A percentile compares a stretch with the other conserved stretches of the same genome.
Evolutionary conservation across 2,329 filamentous ascomycete species (phyloP).

Genomic region (Dactylellina haptotyla): DNA sequence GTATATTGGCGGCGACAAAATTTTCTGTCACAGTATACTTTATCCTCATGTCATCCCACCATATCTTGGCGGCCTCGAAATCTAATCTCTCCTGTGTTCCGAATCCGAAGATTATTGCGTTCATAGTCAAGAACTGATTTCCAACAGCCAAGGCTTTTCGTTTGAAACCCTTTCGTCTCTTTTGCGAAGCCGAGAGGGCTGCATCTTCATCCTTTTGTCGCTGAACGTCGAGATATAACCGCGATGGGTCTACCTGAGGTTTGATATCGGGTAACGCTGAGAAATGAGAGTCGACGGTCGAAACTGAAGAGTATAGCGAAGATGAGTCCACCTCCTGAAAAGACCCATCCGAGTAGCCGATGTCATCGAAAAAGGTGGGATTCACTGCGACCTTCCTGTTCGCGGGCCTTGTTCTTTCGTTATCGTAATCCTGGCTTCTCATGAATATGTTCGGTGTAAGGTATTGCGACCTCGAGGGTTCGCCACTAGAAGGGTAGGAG

Average conservation of each 20-base stretch:
- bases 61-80: constrained; percentile 48
- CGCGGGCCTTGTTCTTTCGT: constrained; percentile 11
- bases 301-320: constrained; percentile 37
- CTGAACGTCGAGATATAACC: constrained; percentile 45
- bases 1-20: constrained; percentile 47
- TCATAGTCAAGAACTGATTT: constrained; percentile 50
- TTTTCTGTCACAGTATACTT: constrained; percentile 50
- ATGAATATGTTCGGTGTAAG: constrained; percentile 27
- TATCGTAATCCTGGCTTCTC: constrained; percentile 7
- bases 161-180: constrained; percentile 30
- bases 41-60: constrained; percentile 52
- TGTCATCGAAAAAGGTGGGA: constrained; percentile 47
- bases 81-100: constrained; percentile 49
- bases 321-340: constrained; percentile 31
- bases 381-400: constrained; percentile 46
- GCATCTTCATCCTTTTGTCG: constrained; percentile 40
- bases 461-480: constrained; percentile 29
- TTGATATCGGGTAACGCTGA: constrained; percentile 41
- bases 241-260: constrained; percentile 38
- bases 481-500: constrained; percentile 25
- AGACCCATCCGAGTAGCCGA: constrained; percentile 25
- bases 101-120: constrained; percentile 50
- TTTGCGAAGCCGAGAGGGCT: constrained; percentile 26
- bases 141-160: constrained; percentile 37
- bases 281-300: constrained; percentile 49